phyloP scores from a whole-genome alignment of 768 basidiomycete species.

The Amanita pallidorosea region DNA sequence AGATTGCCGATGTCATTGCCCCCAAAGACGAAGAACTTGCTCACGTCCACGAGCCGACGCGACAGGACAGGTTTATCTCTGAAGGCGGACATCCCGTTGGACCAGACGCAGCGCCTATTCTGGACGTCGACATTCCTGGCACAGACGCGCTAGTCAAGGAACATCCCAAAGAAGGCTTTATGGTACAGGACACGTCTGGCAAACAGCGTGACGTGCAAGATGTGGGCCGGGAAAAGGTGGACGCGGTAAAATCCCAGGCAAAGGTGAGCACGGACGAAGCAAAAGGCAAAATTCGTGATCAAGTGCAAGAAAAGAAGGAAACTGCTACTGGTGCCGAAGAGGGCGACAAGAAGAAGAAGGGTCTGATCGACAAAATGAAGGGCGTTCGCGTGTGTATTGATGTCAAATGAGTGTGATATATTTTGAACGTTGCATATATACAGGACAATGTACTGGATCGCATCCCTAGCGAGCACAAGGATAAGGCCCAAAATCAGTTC shows the following conservation, averaged over 20 bases:
- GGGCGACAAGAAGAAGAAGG: conserved; percentile 20
- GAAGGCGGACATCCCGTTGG: conserved; percentile 24
- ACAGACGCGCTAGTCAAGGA: conserved; percentile 21
- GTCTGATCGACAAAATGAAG: conserved; percentile 23
- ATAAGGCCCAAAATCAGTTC: conserved; percentile 37
- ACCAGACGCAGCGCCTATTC: conserved; percentile 21
- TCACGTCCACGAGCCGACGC: conserved; percentile 60
- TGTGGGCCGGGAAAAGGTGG: conserved; percentile 4
- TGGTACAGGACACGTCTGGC: conserved; percentile 21
- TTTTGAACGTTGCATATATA: conserved; percentile 10
- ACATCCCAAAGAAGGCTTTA: conserved; percentile 39
- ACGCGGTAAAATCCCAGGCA: neutral
- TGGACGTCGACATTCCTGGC: conserved; percentile 22
- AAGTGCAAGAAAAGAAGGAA: conserved; percentile 5
- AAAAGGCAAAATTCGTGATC: neutral
- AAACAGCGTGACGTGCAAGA: conserved; percentile 18
- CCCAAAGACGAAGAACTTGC: conserved; percentile 54
- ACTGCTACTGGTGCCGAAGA: conserved; percentile 9
- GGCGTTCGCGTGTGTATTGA: conserved; percentile 25
- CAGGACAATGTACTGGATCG: conserved; percentile 26
- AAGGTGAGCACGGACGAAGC: neutral
- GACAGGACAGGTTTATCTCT: conserved; percentile 55
- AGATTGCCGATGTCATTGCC: conserved; percentile 58
- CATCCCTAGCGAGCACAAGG: conserved; percentile 62
- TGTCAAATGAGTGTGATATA: conserved; percentile 16